Conservation (phyloP, 1,284 basidiomycete genomes). For the Vanrija humicola region DNA sequence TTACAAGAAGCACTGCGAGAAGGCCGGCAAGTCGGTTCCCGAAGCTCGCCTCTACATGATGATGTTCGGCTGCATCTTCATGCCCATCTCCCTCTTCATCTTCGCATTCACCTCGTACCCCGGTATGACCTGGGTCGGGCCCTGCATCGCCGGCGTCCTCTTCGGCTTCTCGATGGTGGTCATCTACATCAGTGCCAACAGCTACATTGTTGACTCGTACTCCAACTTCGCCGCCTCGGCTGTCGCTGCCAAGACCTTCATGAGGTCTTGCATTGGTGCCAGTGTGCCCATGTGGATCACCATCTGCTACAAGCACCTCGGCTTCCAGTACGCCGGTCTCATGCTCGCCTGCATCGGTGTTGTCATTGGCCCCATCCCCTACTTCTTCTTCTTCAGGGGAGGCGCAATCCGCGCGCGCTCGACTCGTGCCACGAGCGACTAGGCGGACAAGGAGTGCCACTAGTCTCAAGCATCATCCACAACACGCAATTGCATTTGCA, state of each 20-base stretch:
- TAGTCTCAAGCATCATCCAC: neutral
- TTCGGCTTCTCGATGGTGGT: conserved; percentile 41
- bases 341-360: conserved; percentile 35
- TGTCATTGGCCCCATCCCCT: conserved; percentile 35
- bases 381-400: conserved; percentile 42
- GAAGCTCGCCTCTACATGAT: conserved; percentile 38
- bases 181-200: conserved; percentile 46
- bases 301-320: conserved; percentile 23
- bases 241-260: conserved; percentile 54
- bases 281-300: conserved; percentile 35
- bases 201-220: conserved; percentile 40
- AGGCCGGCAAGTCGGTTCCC: conserved; percentile 21
- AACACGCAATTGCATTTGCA: too few species aligned
- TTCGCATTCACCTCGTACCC: conserved; percentile 42
- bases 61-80: conserved; percentile 35
- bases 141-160: conserved; percentile 27
- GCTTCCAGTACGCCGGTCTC: conserved; percentile 37
- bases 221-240: conserved; percentile 42
- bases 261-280: conserved; percentile 51
- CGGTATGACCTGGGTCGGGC: conserved; percentile 39
- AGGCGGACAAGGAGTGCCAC: neutral
- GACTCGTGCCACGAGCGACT: conserved; percentile 18
- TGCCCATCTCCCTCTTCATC: conserved; percentile 50
- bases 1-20: conserved; percentile 26
- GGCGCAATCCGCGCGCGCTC: conserved; percentile 23